Evolutionary conservation across 805 yeast species (phyloP).

Genomic region (Metschnikowia reukaufii): DNA sequence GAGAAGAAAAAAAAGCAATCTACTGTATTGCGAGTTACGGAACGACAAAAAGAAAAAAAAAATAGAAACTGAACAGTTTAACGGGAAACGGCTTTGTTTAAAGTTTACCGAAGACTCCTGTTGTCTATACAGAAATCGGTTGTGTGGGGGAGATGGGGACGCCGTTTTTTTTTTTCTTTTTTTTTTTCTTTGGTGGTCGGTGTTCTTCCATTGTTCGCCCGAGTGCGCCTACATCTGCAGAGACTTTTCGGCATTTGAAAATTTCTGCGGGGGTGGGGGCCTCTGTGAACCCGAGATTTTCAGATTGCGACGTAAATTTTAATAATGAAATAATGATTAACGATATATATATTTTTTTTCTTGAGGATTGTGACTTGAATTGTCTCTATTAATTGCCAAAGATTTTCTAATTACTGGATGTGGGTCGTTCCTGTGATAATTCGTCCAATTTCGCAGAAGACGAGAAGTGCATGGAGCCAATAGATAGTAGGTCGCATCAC

Average conservation of each 20-base stretch:
- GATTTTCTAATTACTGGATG: too few species aligned
- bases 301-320: neutral
- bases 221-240: neutral
- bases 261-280: neutral
- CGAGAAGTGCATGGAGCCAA: too few species aligned
- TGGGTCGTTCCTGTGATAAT: too few species aligned
- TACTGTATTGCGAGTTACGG: neutral
- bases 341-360: too few species aligned
- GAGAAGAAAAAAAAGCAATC: neutral
- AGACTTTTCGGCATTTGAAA: neutral
- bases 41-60: neutral
- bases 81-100: neutral
- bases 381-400: too few species aligned
- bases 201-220: neutral
- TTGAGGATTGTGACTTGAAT: too few species aligned
- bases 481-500: too few species aligned
- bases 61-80: neutral
- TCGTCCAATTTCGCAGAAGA: too few species aligned
- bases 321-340: too few species aligned
- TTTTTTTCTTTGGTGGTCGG: neutral
- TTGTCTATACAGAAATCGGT: neutral
- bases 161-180: neutral
- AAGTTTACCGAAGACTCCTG: too few species aligned
- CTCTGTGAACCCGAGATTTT: neutral
- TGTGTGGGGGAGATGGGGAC: neutral